Evolutionary conservation across 2,329 filamentous ascomycete species (phyloP), one percentile per base, ranked within the genome.

Genomic region (Colletotrichum simmondsii): DNA sequence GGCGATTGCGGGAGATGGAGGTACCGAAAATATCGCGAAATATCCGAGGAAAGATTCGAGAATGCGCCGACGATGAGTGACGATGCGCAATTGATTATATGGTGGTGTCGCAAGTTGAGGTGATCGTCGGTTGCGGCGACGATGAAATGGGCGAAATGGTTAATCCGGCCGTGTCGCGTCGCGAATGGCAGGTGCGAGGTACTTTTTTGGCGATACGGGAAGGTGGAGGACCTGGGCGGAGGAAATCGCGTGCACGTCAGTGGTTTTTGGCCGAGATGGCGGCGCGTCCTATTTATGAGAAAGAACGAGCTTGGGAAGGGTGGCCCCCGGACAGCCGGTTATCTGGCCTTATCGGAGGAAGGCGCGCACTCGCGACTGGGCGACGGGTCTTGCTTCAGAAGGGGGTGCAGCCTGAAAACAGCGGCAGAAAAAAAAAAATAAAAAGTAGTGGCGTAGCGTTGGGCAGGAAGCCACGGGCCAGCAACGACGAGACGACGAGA

Each of bases 231-330:
- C 74, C 82, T 82, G 80, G 60, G 70, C 78, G 81, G 83, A 79
- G 81, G 81, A 84, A 84, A 84, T 82, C 83, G 83, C 83, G 83
- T 84, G 82, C 83, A 85, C 82, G 82, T 84, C 83, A 83, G 81
- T 84, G 77, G 80, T 80, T 79, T 83, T 82, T 81, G 78, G 76
- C 81, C 79, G 66, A 82, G 81, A 81, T 78, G 83, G 83, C 83
- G 82, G 83, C 82, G 83, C 82, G 80, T 83, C 81, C 81, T 84
- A 85, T 84, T 85, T 85, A 85, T 85, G 83, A 84, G 82, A 79
- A 75, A 68, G 82, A 82, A 78, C 78, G 58, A 58, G 71, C 79
- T 79, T 32, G 59, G 59, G 42, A 49, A 46, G 65, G 77, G 74
- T 77, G 80, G 81, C 77, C 75, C 78, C 78, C 78, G 78, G 75